These are phyloP conservation scores for Karstenula rhodostoma DNA, from an alignment of 2,329 filamentous ascomycete genomes.

Conservation along the genomic window DNA sequence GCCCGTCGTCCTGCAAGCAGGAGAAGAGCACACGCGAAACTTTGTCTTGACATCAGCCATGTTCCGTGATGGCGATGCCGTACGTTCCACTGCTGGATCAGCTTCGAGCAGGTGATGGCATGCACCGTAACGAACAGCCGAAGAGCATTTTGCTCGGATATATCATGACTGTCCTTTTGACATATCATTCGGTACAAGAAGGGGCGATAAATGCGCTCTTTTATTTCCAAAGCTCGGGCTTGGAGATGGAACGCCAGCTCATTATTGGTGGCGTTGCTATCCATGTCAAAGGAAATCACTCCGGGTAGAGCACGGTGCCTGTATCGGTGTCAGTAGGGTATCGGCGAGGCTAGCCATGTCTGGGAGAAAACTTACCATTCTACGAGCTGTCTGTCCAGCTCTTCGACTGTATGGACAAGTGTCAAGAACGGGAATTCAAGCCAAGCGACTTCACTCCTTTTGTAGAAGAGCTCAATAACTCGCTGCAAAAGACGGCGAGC, in stretches of 20 bases:
- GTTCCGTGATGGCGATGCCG: conserved; percentile 47
- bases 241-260: conserved; percentile 24
- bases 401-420: conserved; percentile 18
- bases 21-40: conserved; percentile 30
- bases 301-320: conserved; percentile 12
- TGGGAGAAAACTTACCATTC: conserved; percentile 17
- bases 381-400: conserved; percentile 21
- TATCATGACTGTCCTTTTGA: neutral
- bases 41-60: conserved; percentile 34
- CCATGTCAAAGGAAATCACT: conserved; percentile 1
- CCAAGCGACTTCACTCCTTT: conserved; percentile 29
- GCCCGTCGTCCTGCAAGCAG: conserved; percentile 36
- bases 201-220: conserved; percentile 41
- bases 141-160: conserved; percentile 11
- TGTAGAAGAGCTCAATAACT: conserved; percentile 21
- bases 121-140: conserved; percentile 27
- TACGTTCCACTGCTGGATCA: conserved; percentile 28
- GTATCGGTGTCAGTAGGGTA: conserved; percentile 7
- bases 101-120: conserved; percentile 28
- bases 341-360: neutral
- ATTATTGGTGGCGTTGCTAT: neutral
- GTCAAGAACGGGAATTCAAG: conserved; percentile 11
- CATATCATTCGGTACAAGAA: conserved; percentile 37
- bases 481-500: conserved; percentile 32
- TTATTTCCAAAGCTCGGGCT: conserved; percentile 29